phyloP scores from a whole-genome alignment of 108 stramenopile genomes.

The Cylindrotheca closterium region DNA sequence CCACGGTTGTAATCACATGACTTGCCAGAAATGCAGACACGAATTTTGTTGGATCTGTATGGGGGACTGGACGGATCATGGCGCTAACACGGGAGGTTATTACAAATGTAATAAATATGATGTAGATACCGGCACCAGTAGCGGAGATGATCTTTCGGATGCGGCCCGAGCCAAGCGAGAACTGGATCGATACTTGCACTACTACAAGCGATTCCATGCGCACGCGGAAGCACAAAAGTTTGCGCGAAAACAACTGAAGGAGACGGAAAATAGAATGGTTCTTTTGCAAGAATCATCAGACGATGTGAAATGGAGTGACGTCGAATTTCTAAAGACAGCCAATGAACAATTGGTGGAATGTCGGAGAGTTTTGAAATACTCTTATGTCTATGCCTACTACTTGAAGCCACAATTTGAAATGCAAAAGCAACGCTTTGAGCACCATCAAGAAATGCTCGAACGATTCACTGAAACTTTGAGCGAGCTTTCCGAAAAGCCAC shows the following conservation, averaged over 20 bases:
- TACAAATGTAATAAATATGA: constrained; percentile 98
- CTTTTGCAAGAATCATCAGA: constrained; percentile 84
- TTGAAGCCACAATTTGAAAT: constrained; percentile 40
- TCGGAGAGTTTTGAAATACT: constrained; percentile 96
- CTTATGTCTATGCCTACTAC: constrained; percentile 94
- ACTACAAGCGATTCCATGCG: constrained; percentile 95
- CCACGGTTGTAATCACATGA: constrained; percentile 99
- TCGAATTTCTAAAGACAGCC: constrained; percentile 95
- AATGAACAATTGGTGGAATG: constrained; percentile 97
- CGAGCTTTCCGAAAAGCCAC: constrained; percentile 82
- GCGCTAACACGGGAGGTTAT: constrained; percentile 97
- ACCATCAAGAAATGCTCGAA: constrained; percentile 98
- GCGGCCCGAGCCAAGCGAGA: constrained; percentile 89
- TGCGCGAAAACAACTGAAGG: constrained; percentile 84
- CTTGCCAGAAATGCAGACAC: constrained; percentile 27
- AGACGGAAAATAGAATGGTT: constrained; percentile 91
- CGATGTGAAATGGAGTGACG: constrained; percentile 92
- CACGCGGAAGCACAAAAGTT: constrained; percentile 92
- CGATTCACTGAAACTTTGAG: constrained; percentile 93
- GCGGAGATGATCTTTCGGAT: constrained; percentile 63
- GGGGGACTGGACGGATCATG: constrained; percentile 95
- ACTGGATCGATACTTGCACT: constrained; percentile 98
- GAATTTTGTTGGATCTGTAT: constrained; percentile 99
- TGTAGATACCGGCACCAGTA: constrained; percentile 4
- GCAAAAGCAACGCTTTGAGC: constrained; percentile 94